Percentiles rank a stretch among this genome's conserved stretches.
Conservation (phyloP, 1,139 yeast genomes). For the Scheffersomyces parashehatae region DNA sequence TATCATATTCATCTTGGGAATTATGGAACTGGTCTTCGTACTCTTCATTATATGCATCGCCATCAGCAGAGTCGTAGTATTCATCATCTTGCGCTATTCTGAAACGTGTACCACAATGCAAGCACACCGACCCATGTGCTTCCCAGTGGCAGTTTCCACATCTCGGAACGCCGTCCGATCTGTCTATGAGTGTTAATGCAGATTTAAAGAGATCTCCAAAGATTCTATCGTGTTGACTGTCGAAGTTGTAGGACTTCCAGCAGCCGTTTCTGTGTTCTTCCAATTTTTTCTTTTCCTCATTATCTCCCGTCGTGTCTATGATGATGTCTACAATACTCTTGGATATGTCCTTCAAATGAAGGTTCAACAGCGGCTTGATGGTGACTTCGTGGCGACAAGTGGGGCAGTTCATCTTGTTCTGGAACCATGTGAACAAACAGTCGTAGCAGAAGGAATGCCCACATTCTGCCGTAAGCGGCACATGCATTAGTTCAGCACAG, state of each 20-base stretch:
- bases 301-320: conserved; percentile 24
- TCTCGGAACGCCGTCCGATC: conserved; percentile 75
- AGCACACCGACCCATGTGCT: conserved; percentile 56
- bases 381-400: conserved; percentile 49
- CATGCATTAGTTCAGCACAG: conserved; percentile 47
- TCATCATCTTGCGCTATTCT: conserved; percentile 22
- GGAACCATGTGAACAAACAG: conserved; percentile 55
- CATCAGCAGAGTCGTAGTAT: conserved; percentile 31
- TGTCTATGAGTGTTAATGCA: conserved; percentile 54
- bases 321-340: conserved; percentile 28
- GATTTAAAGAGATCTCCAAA: conserved; percentile 54
- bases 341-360: conserved; percentile 41
- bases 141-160: conserved; percentile 88
- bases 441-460: conserved; percentile 50
- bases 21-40: conserved; percentile 6
- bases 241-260: conserved; percentile 37
- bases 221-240: conserved; percentile 32
- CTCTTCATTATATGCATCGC: conserved; percentile 20
- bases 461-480: conserved; percentile 42
- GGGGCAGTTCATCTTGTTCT: conserved; percentile 53
- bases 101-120: conserved; percentile 53
- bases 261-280: conserved; percentile 24
- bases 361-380: conserved; percentile 46
- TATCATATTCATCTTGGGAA: conserved; percentile 17
- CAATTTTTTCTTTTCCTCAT: conserved; percentile 20